These are phyloP conservation scores for Amanita pallidorosea DNA, from an alignment of 768 basidiomycete genomes.

Conservation along the genomic window DNA sequence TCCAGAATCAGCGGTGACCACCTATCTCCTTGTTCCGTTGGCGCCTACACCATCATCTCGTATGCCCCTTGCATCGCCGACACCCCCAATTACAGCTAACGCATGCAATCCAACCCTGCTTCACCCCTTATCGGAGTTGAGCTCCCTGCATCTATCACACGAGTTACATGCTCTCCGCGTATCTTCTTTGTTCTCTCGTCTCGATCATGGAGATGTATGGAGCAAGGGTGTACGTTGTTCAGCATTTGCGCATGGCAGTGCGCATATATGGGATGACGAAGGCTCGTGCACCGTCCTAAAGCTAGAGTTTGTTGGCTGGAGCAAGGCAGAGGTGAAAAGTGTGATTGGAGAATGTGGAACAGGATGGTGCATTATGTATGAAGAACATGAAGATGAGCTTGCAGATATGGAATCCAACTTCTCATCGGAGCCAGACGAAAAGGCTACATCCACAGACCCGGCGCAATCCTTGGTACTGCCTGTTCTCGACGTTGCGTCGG, in stretches of 20 bases:
- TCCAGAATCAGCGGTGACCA: slow-evolving; percentile 33
- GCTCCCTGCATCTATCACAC: slow-evolving; percentile 39
- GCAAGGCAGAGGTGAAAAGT: slow-evolving; percentile 47
- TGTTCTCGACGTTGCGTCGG: slow-evolving; percentile 19
- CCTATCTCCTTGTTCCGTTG: slow-evolving; percentile 65
- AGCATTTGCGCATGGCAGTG: slow-evolving; percentile 39
- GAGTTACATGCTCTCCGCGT: slow-evolving; percentile 53
- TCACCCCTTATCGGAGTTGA: slow-evolving; percentile 1
- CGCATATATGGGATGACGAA: slow-evolving; percentile 18
- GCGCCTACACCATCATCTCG: slow-evolving; percentile 63
- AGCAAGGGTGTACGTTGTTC: slow-evolving; percentile 46
- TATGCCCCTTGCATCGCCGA: slow-evolving; percentile 38
- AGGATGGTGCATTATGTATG: slow-evolving; percentile 71
- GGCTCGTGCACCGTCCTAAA: slow-evolving; percentile 58
- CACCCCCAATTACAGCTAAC: slow-evolving; percentile 1
- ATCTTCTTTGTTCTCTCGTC: slow-evolving; percentile 53
- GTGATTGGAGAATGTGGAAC: slow-evolving; percentile 63
- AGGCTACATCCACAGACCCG: slow-evolving; percentile 35
- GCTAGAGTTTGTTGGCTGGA: slow-evolving; percentile 70
- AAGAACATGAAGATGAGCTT: slow-evolving; percentile 22
- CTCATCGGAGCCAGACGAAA: slow-evolving; percentile 16
- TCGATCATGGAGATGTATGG: slow-evolving; percentile 67
- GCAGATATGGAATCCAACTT: slow-evolving; percentile 13
- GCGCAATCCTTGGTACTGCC: slow-evolving; percentile 67
- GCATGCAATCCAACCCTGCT: slow-evolving; percentile 11